phyloP scores from a whole-genome alignment of 345 rosid genomes.

The Hibiscus trionum region DNA sequence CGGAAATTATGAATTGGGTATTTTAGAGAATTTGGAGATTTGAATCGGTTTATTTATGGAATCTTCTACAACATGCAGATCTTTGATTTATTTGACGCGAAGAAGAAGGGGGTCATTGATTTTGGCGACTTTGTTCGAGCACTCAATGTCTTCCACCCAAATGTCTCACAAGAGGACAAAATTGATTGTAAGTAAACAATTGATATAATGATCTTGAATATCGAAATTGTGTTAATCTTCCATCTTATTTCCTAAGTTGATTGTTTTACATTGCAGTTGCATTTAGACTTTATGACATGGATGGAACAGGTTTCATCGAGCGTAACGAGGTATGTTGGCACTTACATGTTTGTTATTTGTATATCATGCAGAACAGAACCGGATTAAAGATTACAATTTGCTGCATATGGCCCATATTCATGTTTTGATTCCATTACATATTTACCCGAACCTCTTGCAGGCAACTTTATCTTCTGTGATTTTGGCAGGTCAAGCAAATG shows the following conservation, averaged over 20 bases:
- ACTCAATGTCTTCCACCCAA: constrained; percentile 90
- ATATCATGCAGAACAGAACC: background rate
- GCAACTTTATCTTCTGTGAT: constrained; percentile 24
- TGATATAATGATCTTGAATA: background rate
- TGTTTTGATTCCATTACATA: constrained; percentile 13
- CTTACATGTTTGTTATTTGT: background rate
- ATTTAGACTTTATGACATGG: constrained; percentile 92
- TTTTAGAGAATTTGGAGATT: background rate
- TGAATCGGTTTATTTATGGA: background rate
- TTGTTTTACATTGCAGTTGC: constrained; percentile 54
- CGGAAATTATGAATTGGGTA: background rate
- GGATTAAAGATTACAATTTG: background rate
- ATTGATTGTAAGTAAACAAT: constrained; percentile 64
- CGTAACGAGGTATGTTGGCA: constrained; percentile 70
- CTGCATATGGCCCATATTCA: background rate
- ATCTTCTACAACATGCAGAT: constrained; percentile 41
- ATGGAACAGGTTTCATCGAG: constrained; percentile 84
- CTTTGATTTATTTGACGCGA: constrained; percentile 89
- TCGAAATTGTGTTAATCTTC: background rate
- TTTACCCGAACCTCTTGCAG: constrained; percentile 13
- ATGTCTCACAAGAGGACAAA: constrained; percentile 72
- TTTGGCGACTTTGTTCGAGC: constrained; percentile 93
- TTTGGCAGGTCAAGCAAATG: constrained; percentile 97
- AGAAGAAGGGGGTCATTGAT: constrained; percentile 85
- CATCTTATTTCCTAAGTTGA: background rate